Evolutionary conservation across 305 asterid species (phyloP).

Genomic region (Fraxinus greggii): DNA sequence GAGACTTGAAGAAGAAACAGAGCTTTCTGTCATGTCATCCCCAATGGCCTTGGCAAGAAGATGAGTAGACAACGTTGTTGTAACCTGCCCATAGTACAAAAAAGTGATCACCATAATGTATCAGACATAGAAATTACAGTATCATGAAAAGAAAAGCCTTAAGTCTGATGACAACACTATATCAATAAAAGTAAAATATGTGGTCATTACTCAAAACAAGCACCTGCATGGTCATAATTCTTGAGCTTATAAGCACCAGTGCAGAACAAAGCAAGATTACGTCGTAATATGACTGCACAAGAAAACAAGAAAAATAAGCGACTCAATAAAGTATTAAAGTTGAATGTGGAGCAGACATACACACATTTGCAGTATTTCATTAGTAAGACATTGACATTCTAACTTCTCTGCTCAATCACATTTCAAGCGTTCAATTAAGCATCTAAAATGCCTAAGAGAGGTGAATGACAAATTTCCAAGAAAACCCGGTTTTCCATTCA

Average conservation of each 20-base stretch:
- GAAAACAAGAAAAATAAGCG: neutral
- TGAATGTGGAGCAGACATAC: neutral
- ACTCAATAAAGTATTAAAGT: neutral
- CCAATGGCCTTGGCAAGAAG: slow-evolving; percentile 30
- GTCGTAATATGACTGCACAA: neutral
- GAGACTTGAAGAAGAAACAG: slow-evolving; percentile 22
- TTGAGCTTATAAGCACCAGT: neutral
- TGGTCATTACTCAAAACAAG: neutral
- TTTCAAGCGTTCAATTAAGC: neutral
- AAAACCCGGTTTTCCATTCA: neutral
- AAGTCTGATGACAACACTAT: neutral
- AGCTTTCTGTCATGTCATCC: slow-evolving; percentile 24
- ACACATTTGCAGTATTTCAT: neutral
- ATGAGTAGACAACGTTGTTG: slow-evolving; percentile 8
- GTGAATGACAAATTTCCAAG: neutral
- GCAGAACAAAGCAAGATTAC: neutral
- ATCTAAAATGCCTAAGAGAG: neutral
- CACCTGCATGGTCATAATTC: neutral
- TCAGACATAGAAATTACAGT: neutral
- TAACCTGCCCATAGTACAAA: neutral
- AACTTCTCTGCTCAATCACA: neutral
- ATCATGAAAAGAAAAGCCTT: neutral
- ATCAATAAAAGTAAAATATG: neutral
- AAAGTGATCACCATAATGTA: neutral
- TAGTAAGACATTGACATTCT: neutral